These are phyloP conservation scores for Botrytis galanthina DNA, from an alignment of 2,329 filamentous ascomycete genomes.

Conservation along the genomic window DNA sequence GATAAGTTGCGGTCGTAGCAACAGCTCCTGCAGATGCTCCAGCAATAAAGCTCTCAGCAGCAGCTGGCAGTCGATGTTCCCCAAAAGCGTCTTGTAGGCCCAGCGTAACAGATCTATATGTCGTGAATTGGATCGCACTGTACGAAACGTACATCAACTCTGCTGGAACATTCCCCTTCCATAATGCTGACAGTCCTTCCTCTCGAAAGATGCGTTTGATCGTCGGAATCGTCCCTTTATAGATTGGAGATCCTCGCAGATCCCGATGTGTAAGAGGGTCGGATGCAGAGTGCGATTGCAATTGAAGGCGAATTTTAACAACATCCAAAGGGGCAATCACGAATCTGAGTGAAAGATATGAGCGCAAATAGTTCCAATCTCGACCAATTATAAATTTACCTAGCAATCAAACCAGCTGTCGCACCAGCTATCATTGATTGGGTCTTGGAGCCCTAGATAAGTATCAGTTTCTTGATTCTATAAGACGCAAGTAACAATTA, in stretches of 20 bases:
- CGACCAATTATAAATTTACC: conserved; percentile 47
- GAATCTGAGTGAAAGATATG: conserved; percentile 57
- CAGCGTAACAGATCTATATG: conserved; percentile 74
- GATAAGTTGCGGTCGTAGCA: conserved; percentile 84
- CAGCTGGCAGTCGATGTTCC: conserved; percentile 53
- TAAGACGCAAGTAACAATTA: neutral
- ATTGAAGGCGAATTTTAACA: conserved; percentile 94
- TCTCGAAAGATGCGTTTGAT: conserved; percentile 72
- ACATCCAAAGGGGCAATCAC: conserved; percentile 94
- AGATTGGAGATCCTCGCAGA: conserved; percentile 50
- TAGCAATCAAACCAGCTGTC: conserved; percentile 80
- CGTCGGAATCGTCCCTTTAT: conserved; percentile 76
- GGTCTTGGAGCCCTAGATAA: conserved; percentile 57
- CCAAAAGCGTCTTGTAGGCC: conserved; percentile 50
- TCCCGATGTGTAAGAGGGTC: conserved; percentile 61
- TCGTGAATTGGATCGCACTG: conserved; percentile 82
- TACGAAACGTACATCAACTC: conserved; percentile 94
- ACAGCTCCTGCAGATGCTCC: conserved; percentile 80
- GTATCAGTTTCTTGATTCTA: conserved; percentile 6
- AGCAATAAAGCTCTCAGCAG: conserved; percentile 76
- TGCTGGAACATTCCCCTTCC: conserved; percentile 97
- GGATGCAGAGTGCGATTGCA: conserved; percentile 77
- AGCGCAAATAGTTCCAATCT: neutral
- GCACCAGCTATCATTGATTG: conserved; percentile 67
- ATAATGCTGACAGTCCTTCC: conserved; percentile 83